phyloP scores from a whole-genome alignment of 1,139 yeast genomes.

The Yamadazyma songkhlaensis region DNA sequence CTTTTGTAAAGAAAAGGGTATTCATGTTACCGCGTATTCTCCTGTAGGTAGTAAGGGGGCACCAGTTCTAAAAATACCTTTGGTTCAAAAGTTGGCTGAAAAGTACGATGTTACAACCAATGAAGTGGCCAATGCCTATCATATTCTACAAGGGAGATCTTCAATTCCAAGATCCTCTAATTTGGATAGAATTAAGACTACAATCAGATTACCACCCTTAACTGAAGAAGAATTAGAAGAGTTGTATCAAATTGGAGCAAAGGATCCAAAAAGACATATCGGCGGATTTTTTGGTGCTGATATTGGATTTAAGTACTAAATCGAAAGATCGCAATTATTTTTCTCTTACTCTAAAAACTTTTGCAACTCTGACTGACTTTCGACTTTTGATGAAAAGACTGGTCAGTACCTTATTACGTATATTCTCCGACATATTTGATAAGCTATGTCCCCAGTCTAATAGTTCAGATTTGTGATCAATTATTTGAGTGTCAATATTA shows the following conservation, averaged over 20 bases:
- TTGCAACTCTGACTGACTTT: too few relatives aligned
- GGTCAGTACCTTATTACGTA: too few relatives aligned
- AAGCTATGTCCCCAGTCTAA: too few relatives aligned
- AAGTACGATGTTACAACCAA: conserved; percentile 30
- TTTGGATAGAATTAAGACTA: conserved; percentile 29
- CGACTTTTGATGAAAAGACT: too few relatives aligned
- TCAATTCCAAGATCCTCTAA: conserved; percentile 35
- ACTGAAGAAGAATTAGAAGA: conserved; percentile 37
- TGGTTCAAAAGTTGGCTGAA: conserved; percentile 26
- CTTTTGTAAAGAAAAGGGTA: conserved; percentile 22
- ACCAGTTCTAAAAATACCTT: conserved; percentile 29
- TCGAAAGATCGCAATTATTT: too few relatives aligned
- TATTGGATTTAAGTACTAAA: conserved; percentile 35
- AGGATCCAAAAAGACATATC: conserved; percentile 35
- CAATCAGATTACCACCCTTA: conserved; percentile 32
- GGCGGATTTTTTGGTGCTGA: conserved; percentile 35
- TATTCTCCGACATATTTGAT: too few relatives aligned
- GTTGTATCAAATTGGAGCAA: conserved; percentile 39
- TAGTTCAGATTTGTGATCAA: too few relatives aligned
- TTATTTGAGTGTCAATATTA: too few relatives aligned
- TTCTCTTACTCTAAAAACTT: too few relatives aligned
- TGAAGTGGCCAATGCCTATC: conserved; percentile 35
- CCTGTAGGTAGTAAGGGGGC: conserved; percentile 39
- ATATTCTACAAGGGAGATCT: conserved; percentile 30
- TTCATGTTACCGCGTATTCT: conserved; percentile 30